A percentile compares a stretch with the other conserved stretches of the same genome.
phyloP scores from a whole-genome alignment of 768 basidiomycete species.

The Phanerochaete sordida region DNA sequence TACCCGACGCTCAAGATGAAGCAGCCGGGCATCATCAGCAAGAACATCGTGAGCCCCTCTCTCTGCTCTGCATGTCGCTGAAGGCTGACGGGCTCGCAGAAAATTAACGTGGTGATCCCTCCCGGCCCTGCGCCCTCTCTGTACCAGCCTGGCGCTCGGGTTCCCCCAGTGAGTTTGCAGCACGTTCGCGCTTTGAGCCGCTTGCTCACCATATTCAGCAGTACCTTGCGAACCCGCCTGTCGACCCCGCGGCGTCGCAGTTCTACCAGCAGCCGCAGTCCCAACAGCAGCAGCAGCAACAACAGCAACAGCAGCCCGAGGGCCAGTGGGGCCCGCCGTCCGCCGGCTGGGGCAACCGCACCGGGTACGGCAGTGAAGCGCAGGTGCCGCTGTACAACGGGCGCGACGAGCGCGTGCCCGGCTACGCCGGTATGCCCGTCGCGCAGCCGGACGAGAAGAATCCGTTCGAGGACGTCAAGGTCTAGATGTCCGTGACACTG shows the following conservation, averaged over 20 bases:
- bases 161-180: slow-evolving; percentile 37
- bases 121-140: slow-evolving; percentile 25
- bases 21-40: slow-evolving; percentile 36
- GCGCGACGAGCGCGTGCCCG: slow-evolving; percentile 34
- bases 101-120: slow-evolving; percentile 38
- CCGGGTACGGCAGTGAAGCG: slow-evolving; percentile 1
- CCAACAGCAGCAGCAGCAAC: slow-evolving; percentile 29
- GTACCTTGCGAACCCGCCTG: slow-evolving; percentile 38
- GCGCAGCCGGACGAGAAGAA: slow-evolving; percentile 23
- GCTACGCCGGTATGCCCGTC: slow-evolving; percentile 21
- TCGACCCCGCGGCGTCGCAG: slow-evolving; percentile 26
- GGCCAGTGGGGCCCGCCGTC: slow-evolving; percentile 1
- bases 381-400: slow-evolving; percentile 32
- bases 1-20: slow-evolving; percentile 40
- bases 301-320: slow-evolving; percentile 22
- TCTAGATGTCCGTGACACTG: slow-evolving; percentile 10
- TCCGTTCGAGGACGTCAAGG: slow-evolving; percentile 20
- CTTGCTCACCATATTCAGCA: neutral
- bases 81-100: slow-evolving; percentile 23
- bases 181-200: neutral
- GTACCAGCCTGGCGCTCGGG: slow-evolving; percentile 40
- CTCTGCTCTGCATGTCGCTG: neutral
- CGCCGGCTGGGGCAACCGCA: slow-evolving; percentile 10
- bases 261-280: slow-evolving; percentile 29
- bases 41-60: slow-evolving; percentile 29